phyloP scores from a whole-genome alignment of 345 rosid genomes.

The Durio zibethinus region DNA sequence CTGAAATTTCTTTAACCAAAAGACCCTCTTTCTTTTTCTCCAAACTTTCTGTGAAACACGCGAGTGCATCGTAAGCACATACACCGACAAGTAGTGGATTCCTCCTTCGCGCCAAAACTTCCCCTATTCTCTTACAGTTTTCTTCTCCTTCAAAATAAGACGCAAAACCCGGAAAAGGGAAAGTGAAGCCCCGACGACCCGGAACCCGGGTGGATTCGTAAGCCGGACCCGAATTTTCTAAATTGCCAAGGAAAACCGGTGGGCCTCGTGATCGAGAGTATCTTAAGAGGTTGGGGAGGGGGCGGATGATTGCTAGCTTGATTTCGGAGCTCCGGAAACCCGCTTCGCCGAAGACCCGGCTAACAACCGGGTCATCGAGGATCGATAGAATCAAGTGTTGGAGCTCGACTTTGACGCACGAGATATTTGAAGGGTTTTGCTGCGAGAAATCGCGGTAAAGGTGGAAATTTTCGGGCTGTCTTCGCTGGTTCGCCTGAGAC shows the following conservation, averaged over 20 bases:
- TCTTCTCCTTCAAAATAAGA: constrained; percentile 40
- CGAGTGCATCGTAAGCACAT: constrained; percentile 49
- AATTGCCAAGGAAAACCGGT: constrained; percentile 55
- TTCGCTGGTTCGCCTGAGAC: constrained; percentile 86
- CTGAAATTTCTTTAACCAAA: constrained; percentile 39
- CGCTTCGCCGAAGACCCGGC: constrained; percentile 84
- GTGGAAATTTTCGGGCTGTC: constrained; percentile 79
- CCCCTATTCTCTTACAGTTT: constrained; percentile 50
- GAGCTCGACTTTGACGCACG: constrained; percentile 77
- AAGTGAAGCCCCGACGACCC: constrained; percentile 39
- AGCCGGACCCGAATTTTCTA: constrained; percentile 36
- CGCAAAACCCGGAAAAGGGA: constrained; percentile 37
- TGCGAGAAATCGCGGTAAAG: constrained; percentile 62
- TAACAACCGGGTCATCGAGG: constrained; percentile 87
- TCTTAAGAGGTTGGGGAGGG: constrained; percentile 59
- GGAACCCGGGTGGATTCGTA: background rate
- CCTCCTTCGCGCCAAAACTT: constrained; percentile 48
- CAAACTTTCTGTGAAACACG: constrained; percentile 37
- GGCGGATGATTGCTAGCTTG: constrained; percentile 76
- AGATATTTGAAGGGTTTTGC: constrained; percentile 34
- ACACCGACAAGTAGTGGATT: constrained; percentile 78
- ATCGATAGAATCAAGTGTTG: constrained; percentile 71
- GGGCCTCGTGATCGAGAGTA: constrained; percentile 48
- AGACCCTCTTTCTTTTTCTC: constrained; percentile 30
- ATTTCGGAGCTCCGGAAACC: constrained; percentile 89